Evolutionary conservation across 2,329 filamentous ascomycete genomes (phyloP), one percentile per base, ranked within the genome.

Genomic region (Trichoderma afroharzianum): DNA sequence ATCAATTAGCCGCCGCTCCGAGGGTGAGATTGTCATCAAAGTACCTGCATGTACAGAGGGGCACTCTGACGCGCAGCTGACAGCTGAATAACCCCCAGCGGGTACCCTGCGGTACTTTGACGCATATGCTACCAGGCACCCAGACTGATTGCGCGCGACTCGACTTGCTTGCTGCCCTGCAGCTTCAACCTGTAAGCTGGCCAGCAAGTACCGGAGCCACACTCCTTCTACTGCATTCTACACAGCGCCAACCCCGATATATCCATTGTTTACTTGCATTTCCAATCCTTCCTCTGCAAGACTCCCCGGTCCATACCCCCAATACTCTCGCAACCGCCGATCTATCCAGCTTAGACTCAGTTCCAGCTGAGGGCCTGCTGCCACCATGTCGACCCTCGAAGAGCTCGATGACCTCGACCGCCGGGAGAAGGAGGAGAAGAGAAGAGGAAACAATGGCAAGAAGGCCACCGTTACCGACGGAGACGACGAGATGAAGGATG

Each of bases 391-490:
- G 77, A 96, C 93, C 77, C 90, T 97, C 79, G 94, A 97, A 85
- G 94, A 97, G 85, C 92, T 97, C 80, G 93, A 97, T 81, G 93
- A 95, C 82, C 87, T 97, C 81, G 92, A 96, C 86, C 92, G 91
- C 83, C 90, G 91, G 82, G 89, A 90, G 81, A 91, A 90, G 86
- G 91, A 93, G 78, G 90, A 94, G 81, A 91, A 90, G 77, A 82
- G 80, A 75, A 53, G 68, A 68, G 66, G 59, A n/a, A 61, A 55
- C 58, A 63, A 63, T 43, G 77, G 75, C 39, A 91, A 90, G 77
- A 82, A 81, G 76, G 80, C 77, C 77, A 78, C 81, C 26, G 78
- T 76, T 36, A 75, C 74, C 43, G 76, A 79, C 63, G 92, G 88
- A 63, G 95, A 79, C 64, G 92, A 88, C 63, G 95, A 97, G 71